These are phyloP conservation scores for Fragaria iinumae DNA, from an alignment of 306 rosid species.

Conservation along the genomic window DNA sequence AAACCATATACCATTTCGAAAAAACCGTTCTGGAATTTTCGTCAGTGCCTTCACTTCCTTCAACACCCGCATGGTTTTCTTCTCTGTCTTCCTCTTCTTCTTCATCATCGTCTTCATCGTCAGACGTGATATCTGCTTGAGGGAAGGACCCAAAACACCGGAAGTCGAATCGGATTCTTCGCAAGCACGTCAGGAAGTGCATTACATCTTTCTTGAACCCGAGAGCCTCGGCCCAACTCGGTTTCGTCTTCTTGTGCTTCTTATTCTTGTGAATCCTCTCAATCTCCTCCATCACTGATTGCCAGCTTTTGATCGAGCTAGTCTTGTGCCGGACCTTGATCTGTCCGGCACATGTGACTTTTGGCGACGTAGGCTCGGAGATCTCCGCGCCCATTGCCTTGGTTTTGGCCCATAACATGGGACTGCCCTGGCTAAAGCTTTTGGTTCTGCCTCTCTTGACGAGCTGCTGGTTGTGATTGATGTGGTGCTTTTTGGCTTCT, in stretches of 20 bases:
- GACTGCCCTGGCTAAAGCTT: slow-evolving; percentile 49
- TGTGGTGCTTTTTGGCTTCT: slow-evolving; percentile 47
- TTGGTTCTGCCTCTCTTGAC: slow-evolving; percentile 48
- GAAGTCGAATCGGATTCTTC: slow-evolving; percentile 62
- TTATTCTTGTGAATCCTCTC: slow-evolving; percentile 68
- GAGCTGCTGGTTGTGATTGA: slow-evolving; percentile 30
- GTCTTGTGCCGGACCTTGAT: slow-evolving; percentile 71
- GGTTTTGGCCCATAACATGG: slow-evolving; percentile 68
- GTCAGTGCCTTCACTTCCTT: slow-evolving; percentile 33
- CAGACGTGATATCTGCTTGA: slow-evolving; percentile 43
- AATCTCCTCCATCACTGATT: slow-evolving; percentile 91
- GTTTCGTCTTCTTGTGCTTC: slow-evolving; percentile 49
- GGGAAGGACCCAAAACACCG: slow-evolving; percentile 72
- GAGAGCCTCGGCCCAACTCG: slow-evolving; percentile 53
- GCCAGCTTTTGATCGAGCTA: slow-evolving; percentile 69
- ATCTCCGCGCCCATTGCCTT: slow-evolving; percentile 61
- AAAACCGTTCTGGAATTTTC: slow-evolving; percentile 57
- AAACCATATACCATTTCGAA: slow-evolving; percentile 87
- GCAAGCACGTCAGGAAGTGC: slow-evolving; percentile 76
- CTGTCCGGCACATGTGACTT: slow-evolving; percentile 93
- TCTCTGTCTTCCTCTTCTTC: not conserved
- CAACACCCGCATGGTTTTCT: slow-evolving; percentile 29
- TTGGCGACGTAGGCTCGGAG: slow-evolving; percentile 88
- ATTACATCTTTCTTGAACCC: slow-evolving; percentile 85
- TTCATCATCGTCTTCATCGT: slow-evolving; percentile 50